These are phyloP conservation scores for Kodamaea sagamina DNA, from an alignment of 805 yeast species.

Conservation along the genomic window DNA sequence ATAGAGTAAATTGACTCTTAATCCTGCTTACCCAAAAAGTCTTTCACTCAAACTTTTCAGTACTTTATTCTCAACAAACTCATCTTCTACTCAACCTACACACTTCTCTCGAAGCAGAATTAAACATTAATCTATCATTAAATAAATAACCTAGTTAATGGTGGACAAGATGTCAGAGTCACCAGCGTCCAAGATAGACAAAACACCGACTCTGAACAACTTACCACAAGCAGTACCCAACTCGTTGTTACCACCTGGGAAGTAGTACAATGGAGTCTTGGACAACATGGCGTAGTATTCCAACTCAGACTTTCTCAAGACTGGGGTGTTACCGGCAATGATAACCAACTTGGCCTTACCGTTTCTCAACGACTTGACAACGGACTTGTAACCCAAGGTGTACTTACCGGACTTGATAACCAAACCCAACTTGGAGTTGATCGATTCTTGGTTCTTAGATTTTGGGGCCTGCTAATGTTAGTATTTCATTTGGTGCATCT, in stretches of 20 bases:
- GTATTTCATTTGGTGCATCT: slow-evolving; percentile 25
- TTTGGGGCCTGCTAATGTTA: slow-evolving; percentile 85
- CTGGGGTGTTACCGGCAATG: slow-evolving; percentile 99
- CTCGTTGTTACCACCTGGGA: slow-evolving; percentile 99
- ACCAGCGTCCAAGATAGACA: slow-evolving; percentile 97
- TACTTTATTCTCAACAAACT: too few species aligned
- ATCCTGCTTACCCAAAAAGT: too few species aligned
- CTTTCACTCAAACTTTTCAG: too few species aligned
- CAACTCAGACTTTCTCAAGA: slow-evolving; percentile 98
- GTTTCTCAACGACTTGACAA: slow-evolving; percentile 96
- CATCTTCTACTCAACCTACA: too few species aligned
- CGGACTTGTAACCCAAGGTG: slow-evolving; percentile 99
- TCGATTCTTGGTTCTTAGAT: slow-evolving; percentile 86
- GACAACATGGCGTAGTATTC: slow-evolving; percentile 99
- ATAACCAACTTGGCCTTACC: slow-evolving; percentile 98
- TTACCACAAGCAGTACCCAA: slow-evolving; percentile 99
- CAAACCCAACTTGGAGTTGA: slow-evolving; percentile 97
- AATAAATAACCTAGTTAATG: slow-evolving; percentile 13
- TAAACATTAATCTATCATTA: slow-evolving; percentile 9
- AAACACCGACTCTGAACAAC: slow-evolving; percentile 99
- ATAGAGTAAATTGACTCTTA: too few species aligned
- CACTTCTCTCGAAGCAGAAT: too few species aligned
- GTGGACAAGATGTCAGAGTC: slow-evolving; percentile 96
- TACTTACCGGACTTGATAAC: slow-evolving; percentile 99
- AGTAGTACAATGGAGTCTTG: slow-evolving; percentile 96